Base-by-base conservation (phyloP, 1,139 yeast species). In the Casaregolazyma lundiana region DNA sequence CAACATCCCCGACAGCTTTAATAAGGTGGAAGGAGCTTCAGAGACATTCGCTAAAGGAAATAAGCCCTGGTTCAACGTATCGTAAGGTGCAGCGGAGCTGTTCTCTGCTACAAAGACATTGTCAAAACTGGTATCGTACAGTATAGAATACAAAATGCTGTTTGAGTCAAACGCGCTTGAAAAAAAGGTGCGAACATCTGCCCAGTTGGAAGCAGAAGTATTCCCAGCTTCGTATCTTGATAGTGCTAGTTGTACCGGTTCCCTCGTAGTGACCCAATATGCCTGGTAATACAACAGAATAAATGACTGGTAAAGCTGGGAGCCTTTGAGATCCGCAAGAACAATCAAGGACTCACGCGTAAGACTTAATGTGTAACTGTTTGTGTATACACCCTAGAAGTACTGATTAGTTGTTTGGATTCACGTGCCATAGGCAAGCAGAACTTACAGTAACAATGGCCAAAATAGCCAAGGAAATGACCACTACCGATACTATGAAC, bases 271-370 rank as follows among this genome's bases (percentile, higher is more conserved):
- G n/a, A 88, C 67, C 73, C 86, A 81, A 50, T 76, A 75, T 2
- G 82, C 76, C 62, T 87, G 95, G 61, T 81, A 85, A 59, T 79
- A 83, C 19, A 81, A 67, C 49, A 72, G 75, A 52, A 76, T 76
- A 50, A 86, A 67, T 34, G 79, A 76, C 64, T 87, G 96, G 46
- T 75, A 75, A 11, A 88, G 72, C 63, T 89, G 96, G 0, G 92
- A 77, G 0, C 92, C 78, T 63, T 87, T 88, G 48, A 89, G 69
- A 61, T 84, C 85, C 6, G 96, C 84, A 13, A 88, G 84, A 42
- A 86, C 87, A 58, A 77, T 78, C 35, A 89, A 68, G 49, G 89
- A 73, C 53, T 86, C 92, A 2, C 82, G 78, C 53, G 94, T 72
- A 43, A 85, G 67, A 45, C 74, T 67, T 43, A 80, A 76, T 50